Conservation (phyloP, 495 filamentous ascomycete species). For the Pseudoneurospora amorphoporcata region DNA sequence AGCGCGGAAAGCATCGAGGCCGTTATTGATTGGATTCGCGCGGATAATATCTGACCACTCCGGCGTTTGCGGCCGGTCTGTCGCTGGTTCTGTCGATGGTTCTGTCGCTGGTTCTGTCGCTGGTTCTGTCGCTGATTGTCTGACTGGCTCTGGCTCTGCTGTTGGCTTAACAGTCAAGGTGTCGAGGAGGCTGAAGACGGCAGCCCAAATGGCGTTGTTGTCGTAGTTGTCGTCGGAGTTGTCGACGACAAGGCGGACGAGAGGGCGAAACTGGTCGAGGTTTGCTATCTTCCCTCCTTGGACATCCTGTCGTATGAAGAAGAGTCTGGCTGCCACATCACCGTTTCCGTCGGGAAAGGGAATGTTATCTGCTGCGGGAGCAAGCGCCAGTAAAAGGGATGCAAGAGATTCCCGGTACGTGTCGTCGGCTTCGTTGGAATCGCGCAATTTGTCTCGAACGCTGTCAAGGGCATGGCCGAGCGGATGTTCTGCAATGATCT, state of each 20-base stretch:
- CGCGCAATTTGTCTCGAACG: background rate
- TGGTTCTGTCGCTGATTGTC: too few species aligned
- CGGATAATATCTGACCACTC: too few species aligned
- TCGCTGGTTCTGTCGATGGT: too few species aligned
- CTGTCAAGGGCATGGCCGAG: background rate
- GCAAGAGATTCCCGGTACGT: background rate
- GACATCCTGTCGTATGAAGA: background rate
- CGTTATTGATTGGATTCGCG: too few species aligned
- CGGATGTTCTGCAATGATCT: background rate
- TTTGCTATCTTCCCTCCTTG: background rate
- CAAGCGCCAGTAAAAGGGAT: background rate
- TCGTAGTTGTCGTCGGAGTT: background rate
- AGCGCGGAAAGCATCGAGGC: too few species aligned
- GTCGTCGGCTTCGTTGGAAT: background rate
- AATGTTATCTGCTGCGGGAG: accelerated
- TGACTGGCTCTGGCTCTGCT: too few species aligned
- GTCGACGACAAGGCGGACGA: background rate
- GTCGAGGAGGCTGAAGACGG: background rate
- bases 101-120: too few species aligned
- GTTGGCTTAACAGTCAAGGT: too few species aligned
- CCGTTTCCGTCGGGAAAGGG: too few species aligned
- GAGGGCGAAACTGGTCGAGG: background rate
- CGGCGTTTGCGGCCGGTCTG: too few species aligned
- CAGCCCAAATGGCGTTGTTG: background rate
- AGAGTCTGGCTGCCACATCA: background rate